Conservation (phyloP, 1,284 basidiomycete species). For the Ustilago hordei region DNA sequence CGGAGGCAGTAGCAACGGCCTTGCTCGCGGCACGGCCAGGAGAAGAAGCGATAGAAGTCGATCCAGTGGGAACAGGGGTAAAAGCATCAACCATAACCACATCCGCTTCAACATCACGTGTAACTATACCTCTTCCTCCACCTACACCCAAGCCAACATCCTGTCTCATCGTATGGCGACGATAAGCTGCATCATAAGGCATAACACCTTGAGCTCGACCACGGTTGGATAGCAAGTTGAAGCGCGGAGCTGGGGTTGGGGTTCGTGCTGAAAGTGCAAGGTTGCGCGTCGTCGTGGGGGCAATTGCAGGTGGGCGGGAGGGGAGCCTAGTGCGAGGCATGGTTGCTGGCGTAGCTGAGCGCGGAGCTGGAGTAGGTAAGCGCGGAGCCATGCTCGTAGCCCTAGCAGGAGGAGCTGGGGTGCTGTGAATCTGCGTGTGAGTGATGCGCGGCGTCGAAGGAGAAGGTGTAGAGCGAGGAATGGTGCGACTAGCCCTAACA, state of each 20-base stretch:
- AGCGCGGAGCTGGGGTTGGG: conserved; percentile 1
- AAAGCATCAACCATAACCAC: conserved; percentile 7
- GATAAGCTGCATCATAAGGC: not conserved
- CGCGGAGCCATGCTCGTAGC: too few relatives aligned
- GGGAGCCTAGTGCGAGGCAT: not conserved
- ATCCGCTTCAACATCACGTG: not conserved
- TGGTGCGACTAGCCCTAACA: too few relatives aligned
- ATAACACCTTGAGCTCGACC: too few relatives aligned
- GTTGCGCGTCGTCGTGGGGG: not conserved
- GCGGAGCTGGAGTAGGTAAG: not conserved
- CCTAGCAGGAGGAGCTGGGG: too few relatives aligned
- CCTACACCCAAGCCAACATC: not conserved
- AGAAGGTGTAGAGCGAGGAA: too few relatives aligned
- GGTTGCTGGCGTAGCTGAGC: not conserved
- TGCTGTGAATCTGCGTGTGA: too few relatives aligned
- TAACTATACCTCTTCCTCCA: not conserved
- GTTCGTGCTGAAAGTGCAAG: conserved; percentile 7
- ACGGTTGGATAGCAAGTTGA: not conserved
- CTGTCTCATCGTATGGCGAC: not conserved
- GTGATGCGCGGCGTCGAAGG: too few relatives aligned
- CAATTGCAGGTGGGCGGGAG: not conserved
- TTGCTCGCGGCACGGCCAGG: not conserved
- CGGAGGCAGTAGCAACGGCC: not conserved
- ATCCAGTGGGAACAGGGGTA: not conserved
- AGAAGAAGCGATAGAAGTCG: not conserved